Evolutionary conservation across 2,329 filamentous ascomycete genomes (phyloP).

Genomic region (Cladosporium velox): DNA sequence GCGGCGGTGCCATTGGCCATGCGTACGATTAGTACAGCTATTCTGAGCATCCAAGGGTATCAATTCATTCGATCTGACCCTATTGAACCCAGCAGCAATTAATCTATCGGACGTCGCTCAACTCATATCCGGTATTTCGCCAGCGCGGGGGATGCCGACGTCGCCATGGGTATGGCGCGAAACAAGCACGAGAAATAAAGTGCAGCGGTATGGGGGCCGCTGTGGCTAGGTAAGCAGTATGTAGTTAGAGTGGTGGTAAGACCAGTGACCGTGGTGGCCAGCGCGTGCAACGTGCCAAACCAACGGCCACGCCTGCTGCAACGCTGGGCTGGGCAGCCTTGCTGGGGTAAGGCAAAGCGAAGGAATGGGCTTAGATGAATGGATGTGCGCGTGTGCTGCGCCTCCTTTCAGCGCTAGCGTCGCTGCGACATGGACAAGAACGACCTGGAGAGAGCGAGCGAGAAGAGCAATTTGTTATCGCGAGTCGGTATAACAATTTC

Average conservation of each 20-base stretch:
- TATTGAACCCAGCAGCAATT: neutral
- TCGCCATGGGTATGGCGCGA: neutral
- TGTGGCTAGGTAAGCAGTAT: neutral
- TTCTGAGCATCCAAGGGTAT: neutral
- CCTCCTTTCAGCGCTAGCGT: neutral
- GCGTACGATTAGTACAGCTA: neutral
- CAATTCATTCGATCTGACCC: neutral
- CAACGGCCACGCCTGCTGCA: neutral
- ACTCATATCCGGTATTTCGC: neutral
- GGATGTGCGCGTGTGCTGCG: neutral
- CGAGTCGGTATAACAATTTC: neutral
- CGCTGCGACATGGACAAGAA: neutral
- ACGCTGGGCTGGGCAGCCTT: neutral
- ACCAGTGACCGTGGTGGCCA: neutral
- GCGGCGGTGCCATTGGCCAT: neutral
- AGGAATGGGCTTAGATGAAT: neutral
- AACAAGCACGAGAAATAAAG: neutral
- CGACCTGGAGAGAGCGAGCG: neutral
- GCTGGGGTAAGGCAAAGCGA: neutral
- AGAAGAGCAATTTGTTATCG: neutral
- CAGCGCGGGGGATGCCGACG: neutral
- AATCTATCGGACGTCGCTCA: neutral
- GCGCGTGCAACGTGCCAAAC: neutral
- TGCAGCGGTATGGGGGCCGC: neutral
- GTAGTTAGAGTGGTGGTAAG: neutral